Conservation (phyloP, 2,329 filamentous ascomycete species). For the Fusarium fracticaudum region DNA sequence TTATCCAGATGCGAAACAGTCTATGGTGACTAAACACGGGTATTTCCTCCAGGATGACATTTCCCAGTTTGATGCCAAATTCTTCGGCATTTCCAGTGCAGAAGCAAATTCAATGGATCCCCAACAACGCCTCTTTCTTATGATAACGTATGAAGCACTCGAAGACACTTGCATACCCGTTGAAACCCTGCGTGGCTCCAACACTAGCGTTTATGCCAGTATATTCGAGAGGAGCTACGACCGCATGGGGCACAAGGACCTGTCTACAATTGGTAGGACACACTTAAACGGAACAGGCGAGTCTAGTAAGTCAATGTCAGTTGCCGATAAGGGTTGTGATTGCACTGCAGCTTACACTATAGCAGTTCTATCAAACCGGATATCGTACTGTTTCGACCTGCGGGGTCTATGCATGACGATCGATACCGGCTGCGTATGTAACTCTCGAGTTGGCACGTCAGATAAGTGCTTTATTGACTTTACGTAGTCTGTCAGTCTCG, state of each 20-base stretch:
- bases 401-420: conserved; percentile 5
- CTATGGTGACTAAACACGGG: conserved; percentile 1
- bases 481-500: background rate
- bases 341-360: background rate
- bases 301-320: background rate
- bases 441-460: rapidly evolving
- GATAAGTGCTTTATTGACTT: background rate
- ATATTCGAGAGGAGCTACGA: conserved; percentile 10
- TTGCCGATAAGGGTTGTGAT: rapidly evolving
- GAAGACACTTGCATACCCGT: conserved; percentile 1
- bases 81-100: conserved; percentile 1
- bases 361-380: background rate
- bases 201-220: conserved; percentile 5
- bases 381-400: conserved; percentile 7
- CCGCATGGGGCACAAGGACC: conserved; percentile 3
- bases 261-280: background rate
- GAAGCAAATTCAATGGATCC: background rate
- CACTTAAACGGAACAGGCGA: conserved; percentile 2
- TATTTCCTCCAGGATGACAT: conserved; percentile 3
- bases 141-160: conserved; percentile 3
- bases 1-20: conserved; percentile 5
- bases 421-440: conserved; percentile 3
- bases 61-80: conserved; percentile 3
- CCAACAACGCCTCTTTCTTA: background rate
- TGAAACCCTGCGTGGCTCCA: background rate